These are phyloP conservation scores for Coemansia sp. DNA, from an alignment of 192 early-diverging fungal genomes.

Conservation along the genomic window DNA sequence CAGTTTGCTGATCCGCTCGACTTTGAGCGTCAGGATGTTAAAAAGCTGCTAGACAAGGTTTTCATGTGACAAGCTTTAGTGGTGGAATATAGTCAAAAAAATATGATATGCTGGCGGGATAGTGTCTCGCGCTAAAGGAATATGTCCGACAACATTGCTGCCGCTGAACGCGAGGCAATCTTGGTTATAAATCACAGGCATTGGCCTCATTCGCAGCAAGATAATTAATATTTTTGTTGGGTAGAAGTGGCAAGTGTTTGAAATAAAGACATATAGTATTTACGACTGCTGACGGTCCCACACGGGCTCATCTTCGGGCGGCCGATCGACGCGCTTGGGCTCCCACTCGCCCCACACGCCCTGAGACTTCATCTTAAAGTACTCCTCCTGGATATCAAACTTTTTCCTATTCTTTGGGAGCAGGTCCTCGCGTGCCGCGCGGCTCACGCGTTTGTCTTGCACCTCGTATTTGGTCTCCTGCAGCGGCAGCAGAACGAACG, in stretches of 20 bases:
- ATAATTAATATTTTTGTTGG: too few relatives aligned
- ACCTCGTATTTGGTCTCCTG: slow-evolving; percentile 79
- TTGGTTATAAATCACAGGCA: too few relatives aligned
- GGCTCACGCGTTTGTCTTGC: slow-evolving; percentile 57
- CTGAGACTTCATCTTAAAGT: slow-evolving; percentile 51
- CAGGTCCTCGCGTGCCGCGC: slow-evolving; percentile 58
- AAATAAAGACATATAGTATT: too few relatives aligned
- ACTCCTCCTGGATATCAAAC: slow-evolving; percentile 71
- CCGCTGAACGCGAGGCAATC: too few relatives aligned
- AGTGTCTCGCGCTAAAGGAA: too few relatives aligned
- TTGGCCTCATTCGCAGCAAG: too few relatives aligned
- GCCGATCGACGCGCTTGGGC: slow-evolving; percentile 39
- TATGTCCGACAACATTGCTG: too few relatives aligned
- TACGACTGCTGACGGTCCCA: slow-evolving; percentile 46
- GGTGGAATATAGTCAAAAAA: too few relatives aligned
- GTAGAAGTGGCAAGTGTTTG: too few relatives aligned
- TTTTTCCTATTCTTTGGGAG: slow-evolving; percentile 50
- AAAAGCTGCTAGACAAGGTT: slow-evolving; percentile 8
- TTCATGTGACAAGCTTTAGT: too few relatives aligned
- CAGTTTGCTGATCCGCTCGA: slow-evolving; percentile 10
- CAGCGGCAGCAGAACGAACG: slow-evolving; percentile 67
- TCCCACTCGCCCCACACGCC: slow-evolving; percentile 52
- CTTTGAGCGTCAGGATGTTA: slow-evolving; percentile 30
- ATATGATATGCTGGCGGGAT: too few relatives aligned
- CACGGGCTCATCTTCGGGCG: slow-evolving; percentile 49